phyloP scores from a whole-genome alignment of 176 grass and related monocot species.

The Phyllostachys edulis region DNA sequence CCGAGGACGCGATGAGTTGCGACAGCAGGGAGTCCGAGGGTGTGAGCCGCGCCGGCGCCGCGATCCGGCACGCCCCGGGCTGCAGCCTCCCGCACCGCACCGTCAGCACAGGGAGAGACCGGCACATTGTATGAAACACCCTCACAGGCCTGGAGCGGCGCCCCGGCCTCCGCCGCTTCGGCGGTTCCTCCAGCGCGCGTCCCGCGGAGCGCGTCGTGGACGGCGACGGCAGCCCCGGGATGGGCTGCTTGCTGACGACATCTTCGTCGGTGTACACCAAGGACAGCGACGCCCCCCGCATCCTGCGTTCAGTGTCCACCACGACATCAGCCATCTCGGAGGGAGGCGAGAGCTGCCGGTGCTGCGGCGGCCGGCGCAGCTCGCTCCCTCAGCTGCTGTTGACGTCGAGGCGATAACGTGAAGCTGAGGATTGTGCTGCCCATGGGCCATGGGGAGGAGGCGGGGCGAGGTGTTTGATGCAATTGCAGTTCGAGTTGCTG shows the following conservation, averaged over 20 bases:
- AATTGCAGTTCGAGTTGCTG: neutral
- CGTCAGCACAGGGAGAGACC: slow-evolving; percentile 54
- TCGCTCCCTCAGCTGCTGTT: neutral
- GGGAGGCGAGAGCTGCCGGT: slow-evolving; percentile 37
- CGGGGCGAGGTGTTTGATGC: slow-evolving; percentile 27
- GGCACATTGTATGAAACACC: slow-evolving; percentile 46
- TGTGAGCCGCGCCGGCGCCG: neutral
- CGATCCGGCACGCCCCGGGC: slow-evolving; percentile 23
- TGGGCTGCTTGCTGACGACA: neutral
- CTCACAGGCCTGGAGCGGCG: slow-evolving; percentile 35
- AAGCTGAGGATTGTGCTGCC: neutral
- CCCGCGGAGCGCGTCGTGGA: neutral
- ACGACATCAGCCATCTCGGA: slow-evolving; percentile 26
- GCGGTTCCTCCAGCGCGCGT: slow-evolving; percentile 43
- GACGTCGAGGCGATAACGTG: neutral
- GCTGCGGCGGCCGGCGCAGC: slow-evolving; percentile 27
- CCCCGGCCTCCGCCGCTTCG: neutral
- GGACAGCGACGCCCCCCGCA: slow-evolving; percentile 16
- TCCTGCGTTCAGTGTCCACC: neutral
- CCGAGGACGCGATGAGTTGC: slow-evolving; percentile 1
- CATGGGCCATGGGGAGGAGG: slow-evolving; percentile 32
- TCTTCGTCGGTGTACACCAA: neutral
- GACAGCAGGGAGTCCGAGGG: slow-evolving; percentile 30
- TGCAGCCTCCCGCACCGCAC: slow-evolving; percentile 36
- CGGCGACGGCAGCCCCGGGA: neutral